Base-by-base conservation (phyloP, 2,329 filamentous ascomycete species). In the Neoscytalidium dimidiatum region DNA sequence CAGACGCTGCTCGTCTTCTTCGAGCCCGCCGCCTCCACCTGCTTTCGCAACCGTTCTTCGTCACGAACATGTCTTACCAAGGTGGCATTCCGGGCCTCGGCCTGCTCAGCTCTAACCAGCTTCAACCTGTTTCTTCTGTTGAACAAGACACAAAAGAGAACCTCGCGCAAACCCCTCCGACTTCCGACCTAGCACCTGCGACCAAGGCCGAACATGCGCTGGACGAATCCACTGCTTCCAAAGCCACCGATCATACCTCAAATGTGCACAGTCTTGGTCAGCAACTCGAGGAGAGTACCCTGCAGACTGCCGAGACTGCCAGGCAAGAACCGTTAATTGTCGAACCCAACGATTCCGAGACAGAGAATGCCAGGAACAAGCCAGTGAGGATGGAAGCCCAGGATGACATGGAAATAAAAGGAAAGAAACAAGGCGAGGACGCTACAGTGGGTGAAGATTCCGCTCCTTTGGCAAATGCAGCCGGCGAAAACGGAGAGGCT, bases 21-120 rank as follows among this genome's bases (percentile, higher is more conserved):
- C 46, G 60, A 44, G 44, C 33, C 31, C 23, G 19, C 8, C 60
- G 17, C 13, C 33, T 23, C 29, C 60, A 52, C 21, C 38, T 53
- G 26, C 60, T 31, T 14, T 49, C 23, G 4, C 3, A 26, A 13
- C 49, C 29, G 14, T 35, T 13, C 28, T 4, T 9, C 19, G 6
- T 14, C 38, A 23, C 13, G 5, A 64, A n/a, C n/a, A 62, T 62
- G 62, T 57, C 41, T 35, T 46, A 46, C 28, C 56, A 60, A 14
- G 17, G 48, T 31, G 62, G 52, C 38, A 71, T 78, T 65, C 76
- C 76, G 68, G 76, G 76, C 65, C 74, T 78, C 67, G 73, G 75
- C 68, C 71, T 72, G 43, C 64, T 72, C 68, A 70, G 69, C 67
- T 69, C 44, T 14, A 43, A 41, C 14, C 26, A 44, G 29, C 19